phyloP scores from a whole-genome alignment of 179 eudicot genomes.

The Heliamphora pulchella region DNA sequence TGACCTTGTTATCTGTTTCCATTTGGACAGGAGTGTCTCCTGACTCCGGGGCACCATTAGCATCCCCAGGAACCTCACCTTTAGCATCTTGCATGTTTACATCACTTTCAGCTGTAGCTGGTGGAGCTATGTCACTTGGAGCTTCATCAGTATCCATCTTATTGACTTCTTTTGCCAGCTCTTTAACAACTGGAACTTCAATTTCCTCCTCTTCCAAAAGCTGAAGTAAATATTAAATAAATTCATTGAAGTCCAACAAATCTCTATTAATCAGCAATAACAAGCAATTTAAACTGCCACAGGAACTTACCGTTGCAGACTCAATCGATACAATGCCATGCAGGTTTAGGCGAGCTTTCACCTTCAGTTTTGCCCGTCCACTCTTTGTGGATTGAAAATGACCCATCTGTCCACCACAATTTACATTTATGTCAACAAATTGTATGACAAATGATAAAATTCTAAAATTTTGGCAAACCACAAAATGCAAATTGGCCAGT shows the following conservation, averaged over 20 bases:
- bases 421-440: neutral
- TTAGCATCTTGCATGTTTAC: slow-evolving; percentile 75
- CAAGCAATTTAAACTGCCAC: neutral
- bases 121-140: slow-evolving; percentile 24
- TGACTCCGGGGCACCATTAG: slow-evolving; percentile 68
- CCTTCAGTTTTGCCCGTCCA: slow-evolving; percentile 59
- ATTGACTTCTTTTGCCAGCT: slow-evolving; percentile 33
- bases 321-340: slow-evolving; percentile 70
- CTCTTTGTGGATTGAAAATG: slow-evolving; percentile 50
- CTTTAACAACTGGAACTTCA: slow-evolving; percentile 48
- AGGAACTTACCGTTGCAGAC: slow-evolving; percentile 53
- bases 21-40: slow-evolving; percentile 61
- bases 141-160: slow-evolving; percentile 53
- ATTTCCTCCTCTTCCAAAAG: slow-evolving; percentile 64
- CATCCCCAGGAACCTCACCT: slow-evolving; percentile 37
- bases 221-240: slow-evolving; percentile 20
- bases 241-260: neutral
- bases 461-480: neutral
- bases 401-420: slow-evolving; percentile 42
- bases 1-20: slow-evolving; percentile 77
- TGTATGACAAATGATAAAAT: neutral
- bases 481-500: neutral
- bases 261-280: neutral
- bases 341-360: slow-evolving; percentile 50
- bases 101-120: slow-evolving; percentile 38